Evolutionary conservation across 495 filamentous ascomycete species (phyloP).

Genomic region (Xylaria castorea): DNA sequence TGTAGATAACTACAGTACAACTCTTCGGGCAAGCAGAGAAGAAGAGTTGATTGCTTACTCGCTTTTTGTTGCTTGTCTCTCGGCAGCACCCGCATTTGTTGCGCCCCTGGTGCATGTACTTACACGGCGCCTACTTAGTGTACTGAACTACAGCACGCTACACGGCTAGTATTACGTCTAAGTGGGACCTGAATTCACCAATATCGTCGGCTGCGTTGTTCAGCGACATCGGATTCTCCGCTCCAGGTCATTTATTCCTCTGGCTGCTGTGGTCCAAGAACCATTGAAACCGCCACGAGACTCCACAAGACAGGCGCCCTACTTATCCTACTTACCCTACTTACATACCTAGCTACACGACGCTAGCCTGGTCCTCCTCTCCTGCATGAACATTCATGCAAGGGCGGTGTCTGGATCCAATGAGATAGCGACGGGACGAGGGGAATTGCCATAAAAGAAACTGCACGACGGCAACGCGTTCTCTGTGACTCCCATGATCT

Average conservation of each 20-base stretch:
- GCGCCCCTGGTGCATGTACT: neutral
- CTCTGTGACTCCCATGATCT: neutral
- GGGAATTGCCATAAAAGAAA: conserved; percentile 10
- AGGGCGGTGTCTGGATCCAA: conserved; percentile 22
- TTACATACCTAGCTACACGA: neutral
- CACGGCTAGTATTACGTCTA: neutral
- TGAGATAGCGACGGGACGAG: neutral
- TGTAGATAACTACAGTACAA: neutral
- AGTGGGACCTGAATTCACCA: conserved; percentile 19
- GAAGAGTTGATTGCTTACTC: neutral
- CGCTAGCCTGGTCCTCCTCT: conserved; percentile 6
- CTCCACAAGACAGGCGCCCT: conserved; percentile 9
- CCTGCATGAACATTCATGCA: conserved; percentile 28
- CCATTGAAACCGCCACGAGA: conserved; percentile 22
- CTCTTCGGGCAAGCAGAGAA: neutral
- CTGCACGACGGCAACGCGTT: conserved; percentile 1
- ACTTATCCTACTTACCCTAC: too few species aligned
- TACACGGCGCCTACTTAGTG: neutral
- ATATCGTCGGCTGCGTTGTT: conserved; percentile 5
- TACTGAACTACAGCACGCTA: neutral
- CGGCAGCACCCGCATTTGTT: conserved; percentile 15
- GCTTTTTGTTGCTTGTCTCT: conserved; percentile 1
- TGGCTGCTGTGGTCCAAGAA: conserved; percentile 3
- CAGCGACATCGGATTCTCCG: conserved; percentile 20
- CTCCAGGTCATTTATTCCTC: conserved; percentile 3